Conservation (phyloP, 1,284 basidiomycete genomes). For the Cystobasidium slooffiae region DNA sequence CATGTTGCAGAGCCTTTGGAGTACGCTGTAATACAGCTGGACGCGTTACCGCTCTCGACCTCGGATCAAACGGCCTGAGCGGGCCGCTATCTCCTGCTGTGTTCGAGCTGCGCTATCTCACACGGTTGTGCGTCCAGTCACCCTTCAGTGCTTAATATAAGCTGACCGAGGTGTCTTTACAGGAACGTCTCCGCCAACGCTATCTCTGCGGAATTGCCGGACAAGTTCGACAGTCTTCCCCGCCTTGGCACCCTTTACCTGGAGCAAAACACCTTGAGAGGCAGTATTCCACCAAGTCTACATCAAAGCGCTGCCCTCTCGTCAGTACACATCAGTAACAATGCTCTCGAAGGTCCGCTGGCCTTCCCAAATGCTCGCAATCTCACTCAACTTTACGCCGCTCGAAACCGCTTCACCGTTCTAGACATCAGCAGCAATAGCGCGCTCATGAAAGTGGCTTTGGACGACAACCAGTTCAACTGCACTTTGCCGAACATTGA, state of each 20-base stretch:
- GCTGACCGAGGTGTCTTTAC: neutral
- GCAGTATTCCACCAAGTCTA: conserved; percentile 43
- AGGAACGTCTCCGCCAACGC: conserved; percentile 47
- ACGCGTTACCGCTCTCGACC: conserved; percentile 44
- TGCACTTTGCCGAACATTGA: conserved; percentile 37
- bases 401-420: conserved; percentile 42
- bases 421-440: conserved; percentile 39
- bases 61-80: conserved; percentile 40
- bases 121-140: conserved; percentile 38
- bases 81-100: conserved; percentile 42
- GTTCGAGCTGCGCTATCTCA: conserved; percentile 42
- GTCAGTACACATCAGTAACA: conserved; percentile 44
- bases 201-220: conserved; percentile 44
- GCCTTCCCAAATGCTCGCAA: conserved; percentile 43
- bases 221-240: conserved; percentile 41
- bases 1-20: conserved; percentile 45
- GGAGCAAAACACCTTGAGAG: conserved; percentile 42
- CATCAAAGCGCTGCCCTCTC: conserved; percentile 22
- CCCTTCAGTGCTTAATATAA: neutral
- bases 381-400: conserved; percentile 39
- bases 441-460: conserved; percentile 35
- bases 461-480: conserved; percentile 45
- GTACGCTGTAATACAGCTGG: conserved; percentile 42
- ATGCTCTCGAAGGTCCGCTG: conserved; percentile 43
- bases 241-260: conserved; percentile 32